Evolutionary conservation across 2,329 filamentous ascomycete species (phyloP).

Genomic region (Xylariaceae sp.): DNA sequence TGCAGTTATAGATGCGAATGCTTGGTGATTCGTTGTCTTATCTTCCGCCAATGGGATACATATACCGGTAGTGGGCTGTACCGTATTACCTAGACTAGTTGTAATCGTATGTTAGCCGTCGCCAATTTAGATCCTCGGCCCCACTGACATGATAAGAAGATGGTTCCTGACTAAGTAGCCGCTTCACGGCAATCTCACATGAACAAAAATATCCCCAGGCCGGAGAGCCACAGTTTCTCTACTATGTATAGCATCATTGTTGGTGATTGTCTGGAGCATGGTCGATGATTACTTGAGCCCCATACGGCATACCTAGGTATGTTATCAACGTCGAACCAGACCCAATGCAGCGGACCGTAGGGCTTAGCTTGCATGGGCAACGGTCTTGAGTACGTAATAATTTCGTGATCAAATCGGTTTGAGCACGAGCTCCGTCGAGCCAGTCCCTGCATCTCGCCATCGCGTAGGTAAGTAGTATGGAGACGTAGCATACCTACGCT

Average conservation of each 20-base stretch:
- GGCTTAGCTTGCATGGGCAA: conserved; percentile 19
- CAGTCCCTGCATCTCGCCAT: conserved; percentile 1
- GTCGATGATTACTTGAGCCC: conserved; percentile 5
- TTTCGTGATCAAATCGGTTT: conserved; percentile 20
- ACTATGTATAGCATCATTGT: no score
- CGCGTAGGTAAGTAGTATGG: no score
- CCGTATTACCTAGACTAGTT: conserved; percentile 20
- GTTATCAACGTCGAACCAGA: conserved; percentile 10
- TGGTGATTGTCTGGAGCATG: not conserved
- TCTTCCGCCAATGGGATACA: conserved; percentile 21
- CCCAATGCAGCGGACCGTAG: conserved; percentile 20
- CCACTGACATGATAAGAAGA: conserved; percentile 6
- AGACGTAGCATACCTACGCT: no score
- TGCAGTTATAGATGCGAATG: no score
- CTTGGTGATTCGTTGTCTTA: conserved; percentile 17
- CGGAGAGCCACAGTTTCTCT: no score
- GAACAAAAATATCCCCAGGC: not conserved
- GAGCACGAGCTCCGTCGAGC: conserved; percentile 16
- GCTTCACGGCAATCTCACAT: no score
- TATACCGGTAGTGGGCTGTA: no score
- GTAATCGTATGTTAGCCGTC: conserved; percentile 17
- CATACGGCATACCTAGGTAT: conserved; percentile 19
- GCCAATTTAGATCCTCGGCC: not conserved
- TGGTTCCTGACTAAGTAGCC: not conserved
- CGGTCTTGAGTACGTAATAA: conserved; percentile 23